phyloP scores from a whole-genome alignment of 2,329 filamentous ascomycete genomes.

The Penicillium griseofulvum region DNA sequence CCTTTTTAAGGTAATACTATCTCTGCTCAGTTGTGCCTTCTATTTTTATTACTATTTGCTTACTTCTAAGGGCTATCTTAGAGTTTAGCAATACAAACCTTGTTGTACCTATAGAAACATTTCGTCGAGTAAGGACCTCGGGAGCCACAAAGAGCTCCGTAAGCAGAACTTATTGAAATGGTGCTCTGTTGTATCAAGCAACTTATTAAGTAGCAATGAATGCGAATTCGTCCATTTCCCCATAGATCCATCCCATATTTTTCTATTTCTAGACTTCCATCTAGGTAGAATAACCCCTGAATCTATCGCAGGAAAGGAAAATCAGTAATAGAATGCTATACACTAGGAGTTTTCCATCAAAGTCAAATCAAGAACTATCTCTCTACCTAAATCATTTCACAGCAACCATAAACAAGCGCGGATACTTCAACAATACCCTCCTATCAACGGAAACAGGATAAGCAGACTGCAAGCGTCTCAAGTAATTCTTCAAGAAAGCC shows the following conservation, averaged over 20 bases:
- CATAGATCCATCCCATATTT: neutral
- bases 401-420: conserved; percentile 57
- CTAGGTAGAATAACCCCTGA: neutral
- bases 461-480: conserved; percentile 41
- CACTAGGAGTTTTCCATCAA: neutral
- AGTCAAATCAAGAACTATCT: neutral
- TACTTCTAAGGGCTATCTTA: too few species aligned
- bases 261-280: neutral
- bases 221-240: neutral
- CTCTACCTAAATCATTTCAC: conserved; percentile 16
- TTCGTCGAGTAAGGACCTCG: too few species aligned
- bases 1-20: too few species aligned
- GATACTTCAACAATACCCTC: conserved; percentile 55
- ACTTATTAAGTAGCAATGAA: too few species aligned
- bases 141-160: too few species aligned
- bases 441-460: conserved; percentile 53
- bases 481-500: conserved; percentile 50
- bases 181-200: too few species aligned
- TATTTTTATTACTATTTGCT: too few species aligned
- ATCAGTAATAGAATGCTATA: neutral
- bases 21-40: too few species aligned
- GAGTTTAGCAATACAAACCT: too few species aligned
- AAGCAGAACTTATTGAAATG: too few species aligned
- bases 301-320: neutral
- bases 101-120: too few species aligned